phyloP scores from a whole-genome alignment of 768 basidiomycete species.

The Gloeopeniophorella convolvens region DNA sequence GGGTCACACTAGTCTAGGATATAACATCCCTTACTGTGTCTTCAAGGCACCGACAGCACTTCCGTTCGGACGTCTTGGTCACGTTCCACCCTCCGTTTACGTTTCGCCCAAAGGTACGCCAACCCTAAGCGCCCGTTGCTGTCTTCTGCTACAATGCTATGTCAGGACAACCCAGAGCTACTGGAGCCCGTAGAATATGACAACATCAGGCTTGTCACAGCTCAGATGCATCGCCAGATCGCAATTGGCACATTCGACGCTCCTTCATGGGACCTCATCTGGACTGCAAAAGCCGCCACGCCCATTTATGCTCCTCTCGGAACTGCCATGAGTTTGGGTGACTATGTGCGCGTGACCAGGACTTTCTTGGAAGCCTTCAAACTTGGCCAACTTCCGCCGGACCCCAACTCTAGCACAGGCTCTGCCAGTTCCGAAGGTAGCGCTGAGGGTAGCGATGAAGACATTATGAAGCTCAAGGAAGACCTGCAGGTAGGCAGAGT shows the following conservation, averaged over 20 bases:
- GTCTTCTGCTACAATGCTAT: background rate
- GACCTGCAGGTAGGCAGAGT: conserved; percentile 54
- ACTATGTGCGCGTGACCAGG: conserved; percentile 71
- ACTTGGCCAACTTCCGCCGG: conserved; percentile 21
- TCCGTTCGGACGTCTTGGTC: conserved; percentile 82
- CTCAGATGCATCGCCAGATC: conserved; percentile 60
- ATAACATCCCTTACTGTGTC: conserved; percentile 8
- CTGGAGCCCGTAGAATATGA: conserved; percentile 59
- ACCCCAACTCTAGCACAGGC: conserved; percentile 25
- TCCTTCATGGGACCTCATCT: conserved; percentile 75
- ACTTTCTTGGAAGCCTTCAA: conserved; percentile 77
- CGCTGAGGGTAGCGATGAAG: conserved; percentile 20
- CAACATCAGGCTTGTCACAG: conserved; percentile 53
- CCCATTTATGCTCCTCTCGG: conserved; percentile 85
- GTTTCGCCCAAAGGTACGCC: conserved; percentile 53
- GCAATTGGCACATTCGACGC: conserved; percentile 75
- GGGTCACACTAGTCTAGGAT: conserved; percentile 2
- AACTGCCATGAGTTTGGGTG: conserved; percentile 77
- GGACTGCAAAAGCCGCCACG: conserved; percentile 69
- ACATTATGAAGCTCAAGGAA: conserved; percentile 25
- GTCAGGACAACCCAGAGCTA: conserved; percentile 64
- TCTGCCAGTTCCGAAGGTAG: conserved; percentile 20
- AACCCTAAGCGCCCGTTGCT: background rate
- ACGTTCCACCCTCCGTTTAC: conserved; percentile 68
- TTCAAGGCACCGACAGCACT: conserved; percentile 74